Base-by-base conservation (phyloP, 2,329 filamentous ascomycete species). In the Eutypella sp. region DNA sequence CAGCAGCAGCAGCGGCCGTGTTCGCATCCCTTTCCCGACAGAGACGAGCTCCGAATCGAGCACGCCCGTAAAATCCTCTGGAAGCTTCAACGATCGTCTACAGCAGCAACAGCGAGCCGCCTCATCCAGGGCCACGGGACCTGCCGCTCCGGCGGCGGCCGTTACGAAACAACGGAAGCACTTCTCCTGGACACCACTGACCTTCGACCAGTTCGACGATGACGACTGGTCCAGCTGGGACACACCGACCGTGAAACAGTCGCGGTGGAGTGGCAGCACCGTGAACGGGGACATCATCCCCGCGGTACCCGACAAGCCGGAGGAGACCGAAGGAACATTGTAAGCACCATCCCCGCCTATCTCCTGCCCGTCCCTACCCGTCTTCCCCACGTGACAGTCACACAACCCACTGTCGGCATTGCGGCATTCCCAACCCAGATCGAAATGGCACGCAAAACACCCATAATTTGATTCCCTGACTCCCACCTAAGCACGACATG, bases 221-320 rank as follows among this genome's bases (percentile, higher is more conserved):
- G 78, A 74, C 53, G 80, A 82, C 62, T 85, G 81, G 81, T 73
- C 76, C 7, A 83, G 76, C 61, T 85, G 82, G 81, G 81, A 85
- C 36, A 70, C 67, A 27, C 76, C 79, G 2, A 70, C 68, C 45
- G 62, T 60, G 33, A 77, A 78, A 60, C 77, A 77, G 15, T 72
- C 79, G 15, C 72, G 81, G 50, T 84, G 81, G 81, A 84, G 81
- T 62, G 81, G 79, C 37, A 82, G 76, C 48, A 82, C 78, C 9
- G 71, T 78, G 22, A 70, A 66, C 47, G 69, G 68, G 36, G 75
- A 79, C 45, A 67, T 73, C 46, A 65, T 68, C 41, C 54, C 61
- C 3, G 64, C 64, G 34, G 70, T 73, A 51, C 68, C 74, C 6
- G 76, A 79, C 58, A 71, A 68, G 52, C 61, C 60, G 29, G 70